Percentiles rank a stretch among this genome's conserved stretches.
Conservation (phyloP, 1,284 basidiomycete genomes). For the Ustilago curta region DNA sequence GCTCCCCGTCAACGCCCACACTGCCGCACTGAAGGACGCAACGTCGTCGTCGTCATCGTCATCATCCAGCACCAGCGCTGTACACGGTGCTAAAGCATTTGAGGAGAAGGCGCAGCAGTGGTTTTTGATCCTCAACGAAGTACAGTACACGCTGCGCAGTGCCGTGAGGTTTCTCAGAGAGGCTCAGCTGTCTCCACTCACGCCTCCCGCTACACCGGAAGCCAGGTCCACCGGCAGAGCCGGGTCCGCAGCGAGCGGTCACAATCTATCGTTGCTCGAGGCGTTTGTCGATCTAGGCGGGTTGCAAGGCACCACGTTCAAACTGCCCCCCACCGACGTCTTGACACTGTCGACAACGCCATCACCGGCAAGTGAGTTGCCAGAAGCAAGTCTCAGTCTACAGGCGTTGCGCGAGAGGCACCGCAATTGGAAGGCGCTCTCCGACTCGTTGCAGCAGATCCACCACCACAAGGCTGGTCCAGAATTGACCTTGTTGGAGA, state of each 20-base stretch:
- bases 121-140: slow-evolving; percentile 56
- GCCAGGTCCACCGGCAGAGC: slow-evolving; percentile 35
- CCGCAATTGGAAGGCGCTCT: slow-evolving; percentile 42
- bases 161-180: slow-evolving; percentile 42
- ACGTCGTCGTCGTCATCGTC: no score
- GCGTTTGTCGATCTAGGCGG: slow-evolving; percentile 44
- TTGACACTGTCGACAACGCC: not conserved
- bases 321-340: slow-evolving; percentile 21
- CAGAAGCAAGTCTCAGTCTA: slow-evolving; percentile 34
- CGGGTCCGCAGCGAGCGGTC: slow-evolving; percentile 36
- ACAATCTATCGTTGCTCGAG: slow-evolving; percentile 46
- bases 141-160: slow-evolving; percentile 44
- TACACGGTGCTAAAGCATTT: slow-evolving; percentile 42
- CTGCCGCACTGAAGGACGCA: not conserved
- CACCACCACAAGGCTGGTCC: slow-evolving; percentile 7
- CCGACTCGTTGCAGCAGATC: slow-evolving; percentile 35
- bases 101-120: slow-evolving; percentile 46
- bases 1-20: slow-evolving; percentile 9
- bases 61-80: not conserved
- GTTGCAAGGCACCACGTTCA: slow-evolving; percentile 36
- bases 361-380: slow-evolving; percentile 7
- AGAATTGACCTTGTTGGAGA: slow-evolving; percentile 23
- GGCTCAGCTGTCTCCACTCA: slow-evolving; percentile 41
- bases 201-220: slow-evolving; percentile 24
- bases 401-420: slow-evolving; percentile 42